Evolutionary conservation across 371 early-diverging fungal species (phyloP).

Genomic region (Syncephalastrum monosporum): DNA sequence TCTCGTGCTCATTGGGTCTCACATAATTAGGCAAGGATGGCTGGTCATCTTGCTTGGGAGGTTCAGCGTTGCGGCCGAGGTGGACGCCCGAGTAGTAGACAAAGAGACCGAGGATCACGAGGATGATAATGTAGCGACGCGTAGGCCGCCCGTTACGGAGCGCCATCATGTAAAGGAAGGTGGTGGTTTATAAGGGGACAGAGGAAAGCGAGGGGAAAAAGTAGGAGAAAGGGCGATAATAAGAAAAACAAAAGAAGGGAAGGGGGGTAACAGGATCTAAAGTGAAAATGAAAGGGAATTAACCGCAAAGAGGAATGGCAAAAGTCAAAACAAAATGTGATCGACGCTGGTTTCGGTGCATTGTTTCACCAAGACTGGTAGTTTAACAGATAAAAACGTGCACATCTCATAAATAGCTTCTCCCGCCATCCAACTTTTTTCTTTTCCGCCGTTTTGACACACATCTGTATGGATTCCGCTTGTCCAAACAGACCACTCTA

Average conservation of each 20-base stretch:
- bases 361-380: too few species aligned
- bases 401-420: too few species aligned
- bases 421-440: too few species aligned
- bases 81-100: slow-evolving; percentile 18
- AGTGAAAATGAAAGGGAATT: slow-evolving; percentile 1
- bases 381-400: too few species aligned
- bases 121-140: slow-evolving; percentile 16
- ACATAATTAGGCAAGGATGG: slow-evolving; percentile 8
- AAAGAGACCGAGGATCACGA: slow-evolving; percentile 19
- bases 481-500: too few species aligned
- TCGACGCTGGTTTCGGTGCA: too few species aligned
- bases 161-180: slow-evolving; percentile 13
- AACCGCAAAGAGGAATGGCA: slow-evolving; percentile 12
- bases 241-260: neutral
- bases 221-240: slow-evolving; percentile 4
- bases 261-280: neutral
- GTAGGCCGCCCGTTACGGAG: slow-evolving; percentile 16
- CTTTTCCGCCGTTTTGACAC: too few species aligned
- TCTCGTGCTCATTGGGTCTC: slow-evolving; percentile 4
- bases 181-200: slow-evolving; percentile 8
- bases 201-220: slow-evolving; percentile 6
- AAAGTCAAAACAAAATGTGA: neutral
- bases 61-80: slow-evolving; percentile 6
- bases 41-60: neutral
- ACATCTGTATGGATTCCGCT: too few species aligned